Evolutionary conservation across 129 eudicot species (phyloP), one percentile per base, ranked within the genome.

Genomic region (Chrysanthemum lavandulifolium): DNA sequence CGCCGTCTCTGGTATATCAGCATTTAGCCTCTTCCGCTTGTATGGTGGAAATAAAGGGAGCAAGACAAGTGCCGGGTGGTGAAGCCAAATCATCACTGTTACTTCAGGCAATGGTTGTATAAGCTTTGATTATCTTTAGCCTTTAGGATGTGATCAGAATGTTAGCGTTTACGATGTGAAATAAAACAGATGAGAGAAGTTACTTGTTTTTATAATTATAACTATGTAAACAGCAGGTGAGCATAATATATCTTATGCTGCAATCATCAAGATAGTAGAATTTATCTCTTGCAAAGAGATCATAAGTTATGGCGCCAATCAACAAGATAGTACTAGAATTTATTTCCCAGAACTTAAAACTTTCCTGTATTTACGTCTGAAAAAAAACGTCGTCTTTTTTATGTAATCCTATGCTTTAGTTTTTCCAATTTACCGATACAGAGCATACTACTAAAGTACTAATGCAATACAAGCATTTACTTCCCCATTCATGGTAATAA

Each of bases 1-100:
- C 64, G 71, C 82, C 5, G 83, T 89, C 68, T 86, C 94, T 0
- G 89, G 79, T 49, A 81, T 92, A 36, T 92, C 97, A 0, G 91
- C 91, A 12, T 92, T 86, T 71, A 82, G 91, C 68, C 83, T 92
- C 73, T 92, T 92, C 49, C 94, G 97, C 13, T 64, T 92, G 82
- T 92, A 88, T 45, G 91, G 92, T 27, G 85, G 68, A 21, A 80
- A 76, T 55, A 85, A 85, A 72, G 84, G 73, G 18, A 43, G 50
- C 50, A 83, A 82, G 86, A 82, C 51, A 58, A 67, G 73, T 60
- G 79, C 64, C 6, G 57, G 72, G 63, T 86, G 96, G 87, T 87
- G 75, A 69, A 66, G 11, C 19, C 27, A 78, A 48, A 40, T 29
- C 61, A 48, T 68, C 49, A 68, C 59, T 56, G 29, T 62, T 62